Conservation (phyloP, 2,329 filamentous ascomycete species). For the Exophiala alcalophila region DNA sequence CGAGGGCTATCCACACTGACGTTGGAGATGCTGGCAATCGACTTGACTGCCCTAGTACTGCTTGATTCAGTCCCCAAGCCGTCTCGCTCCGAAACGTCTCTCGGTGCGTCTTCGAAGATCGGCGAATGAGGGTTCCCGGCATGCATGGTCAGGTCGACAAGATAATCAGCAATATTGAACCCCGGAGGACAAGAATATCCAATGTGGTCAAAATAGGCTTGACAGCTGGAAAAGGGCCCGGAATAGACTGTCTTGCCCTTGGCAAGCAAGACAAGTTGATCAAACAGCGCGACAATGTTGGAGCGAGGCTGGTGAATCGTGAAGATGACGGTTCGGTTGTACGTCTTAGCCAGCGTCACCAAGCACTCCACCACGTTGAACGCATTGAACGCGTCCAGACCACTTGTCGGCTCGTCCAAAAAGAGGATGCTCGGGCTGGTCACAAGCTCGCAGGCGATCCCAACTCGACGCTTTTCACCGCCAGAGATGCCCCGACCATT, state of each 20-base stretch:
- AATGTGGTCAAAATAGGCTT: constrained; percentile 85
- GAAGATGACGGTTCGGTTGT: constrained; percentile 95
- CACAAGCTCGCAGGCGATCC: constrained; percentile 95
- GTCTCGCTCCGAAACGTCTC: constrained; percentile 56
- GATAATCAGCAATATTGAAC: constrained; percentile 98
- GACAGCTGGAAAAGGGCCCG: constrained; percentile 82
- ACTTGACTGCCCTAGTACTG: constrained; percentile 85
- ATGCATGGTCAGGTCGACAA: constrained; percentile 98
- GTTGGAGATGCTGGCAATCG: constrained; percentile 78
- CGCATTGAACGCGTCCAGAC: constrained; percentile 92
- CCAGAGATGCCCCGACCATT: constrained; percentile 93
- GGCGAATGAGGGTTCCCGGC: constrained; percentile 61
- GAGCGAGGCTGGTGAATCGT: constrained; percentile 97
- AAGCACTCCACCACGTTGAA: constrained; percentile 98
- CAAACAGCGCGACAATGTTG: constrained; percentile 96
- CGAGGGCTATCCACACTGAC: constrained; percentile 67
- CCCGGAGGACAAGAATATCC: constrained; percentile 92
- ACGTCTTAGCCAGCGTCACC: constrained; percentile 89
- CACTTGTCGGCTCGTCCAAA: constrained; percentile 94
- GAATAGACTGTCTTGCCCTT: constrained; percentile 90
- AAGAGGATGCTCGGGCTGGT: constrained; percentile 97
- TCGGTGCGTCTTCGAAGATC: constrained; percentile 55
- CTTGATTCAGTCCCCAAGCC: constrained; percentile 72
- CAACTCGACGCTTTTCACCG: constrained; percentile 91
- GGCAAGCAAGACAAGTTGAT: constrained; percentile 86